Base-by-base conservation (phyloP, 208 protist genomes). In the Acanthamoeba sp. region DNA sequence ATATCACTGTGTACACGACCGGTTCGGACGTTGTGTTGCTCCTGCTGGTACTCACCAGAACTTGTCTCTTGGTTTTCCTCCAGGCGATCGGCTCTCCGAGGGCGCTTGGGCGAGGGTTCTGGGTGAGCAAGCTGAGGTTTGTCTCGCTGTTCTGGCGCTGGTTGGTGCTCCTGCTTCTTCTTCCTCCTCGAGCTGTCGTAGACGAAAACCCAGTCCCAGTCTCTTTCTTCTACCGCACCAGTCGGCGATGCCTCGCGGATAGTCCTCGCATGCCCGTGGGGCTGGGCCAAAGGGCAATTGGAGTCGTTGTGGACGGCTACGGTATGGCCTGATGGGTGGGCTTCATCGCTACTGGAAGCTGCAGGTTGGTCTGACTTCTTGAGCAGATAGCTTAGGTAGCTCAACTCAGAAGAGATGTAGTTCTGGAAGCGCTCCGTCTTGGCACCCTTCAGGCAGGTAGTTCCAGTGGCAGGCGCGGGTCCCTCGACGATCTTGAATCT, bases 131-230 rank as follows among this genome's bases (percentile, higher is more conserved):
- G n/a, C n/a, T 27, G n/a, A 22, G 0, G 62, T 27, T 69, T 22
- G 7, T 27, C 62, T 2, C n/a, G 9, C 18, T 36, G 59, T 32
- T 3, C 20, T 24, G 59, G 9, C 18, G 24, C 62, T 12, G 62
- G 9, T 10, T 10, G 24, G 1, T 7, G 69, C n/a, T 1, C 4
- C 12, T 42, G 7, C 32, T 78, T 78, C 12, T 55, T 55, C 48
- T 20, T 34, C 62, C 0, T 0, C 62, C 29, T 10, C 27, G 29
- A 24, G 32, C 40, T 78, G 69, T 27, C 7, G n/a, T 78, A 1
- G 34, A 78, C 69, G 34, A 78, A 78, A 0, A 78, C 69, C 69
- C 69, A 78, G 69, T 78, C 69, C 69, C 69, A 78, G 34, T 78
- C 69, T 7, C 69, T 7, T 32, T 78, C 34, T 0, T 78, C 69